These are phyloP conservation scores for Flaveria ramosissima DNA, from an alignment of 129 eudicot genomes.

Conservation along the genomic window DNA sequence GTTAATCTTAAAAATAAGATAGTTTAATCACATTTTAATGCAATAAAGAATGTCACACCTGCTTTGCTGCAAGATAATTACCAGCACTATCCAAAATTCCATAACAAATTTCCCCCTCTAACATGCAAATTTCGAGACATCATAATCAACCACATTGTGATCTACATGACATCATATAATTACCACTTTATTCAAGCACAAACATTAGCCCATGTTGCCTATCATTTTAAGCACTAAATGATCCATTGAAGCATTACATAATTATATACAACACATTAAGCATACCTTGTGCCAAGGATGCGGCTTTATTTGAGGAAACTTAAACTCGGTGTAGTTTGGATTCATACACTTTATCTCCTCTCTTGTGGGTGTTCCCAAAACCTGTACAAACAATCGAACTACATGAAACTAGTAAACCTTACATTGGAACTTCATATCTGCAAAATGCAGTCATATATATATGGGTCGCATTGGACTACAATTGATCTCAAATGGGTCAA, in stretches of 20 bases:
- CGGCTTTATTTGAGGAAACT: slow-evolving; percentile 98
- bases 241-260: slow-evolving; percentile 8
- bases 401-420: slow-evolving; percentile 10
- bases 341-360: slow-evolving; percentile 99
- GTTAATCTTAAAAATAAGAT: neutral
- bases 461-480: neutral
- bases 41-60: neutral
- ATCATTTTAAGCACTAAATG: slow-evolving; percentile 13
- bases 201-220: neutral
- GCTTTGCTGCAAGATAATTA: slow-evolving; percentile 11
- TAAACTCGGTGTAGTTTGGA: slow-evolving; percentile 97
- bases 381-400: slow-evolving; percentile 49
- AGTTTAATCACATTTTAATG: neutral
- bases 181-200: neutral
- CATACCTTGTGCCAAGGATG: slow-evolving; percentile 99
- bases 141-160: slow-evolving; percentile 7
- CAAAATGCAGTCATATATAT: neutral
- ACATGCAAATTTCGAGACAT: neutral
- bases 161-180: neutral
- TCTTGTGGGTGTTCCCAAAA: slow-evolving; percentile 99
- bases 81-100: slow-evolving; percentile 15
- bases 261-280: slow-evolving; percentile 3
- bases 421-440: neutral
- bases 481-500: neutral
- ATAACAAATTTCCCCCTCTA: slow-evolving; percentile 7